Base-by-base conservation (phyloP, 176 grass and related monocot genomes). In the Musa beccarii region DNA sequence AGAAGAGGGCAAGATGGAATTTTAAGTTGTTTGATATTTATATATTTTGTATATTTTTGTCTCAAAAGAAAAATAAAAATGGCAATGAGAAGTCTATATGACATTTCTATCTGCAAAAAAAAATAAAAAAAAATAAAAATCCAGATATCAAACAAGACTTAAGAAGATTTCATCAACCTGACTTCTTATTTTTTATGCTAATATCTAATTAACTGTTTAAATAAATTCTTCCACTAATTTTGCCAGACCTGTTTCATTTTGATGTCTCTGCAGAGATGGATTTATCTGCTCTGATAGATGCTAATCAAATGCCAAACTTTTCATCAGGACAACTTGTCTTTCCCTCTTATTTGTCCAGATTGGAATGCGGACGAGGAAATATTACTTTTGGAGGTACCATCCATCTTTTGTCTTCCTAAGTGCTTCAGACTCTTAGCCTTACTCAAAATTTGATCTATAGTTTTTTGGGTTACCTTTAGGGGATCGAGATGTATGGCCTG, bases 301-400 rank as follows among this genome's bases (percentile, higher is more conserved):
- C 43, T 84, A 65, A 67, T 64, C 28, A 54, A 5, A 80, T 43
- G 15, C 1, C 68, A 25, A 28, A 50, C 77, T 86, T 25, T 83
- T 73, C 75, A 78, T 87, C 90, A 99, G 95, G 86, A 99, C 86
- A 99, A 94, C 77, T 81, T 99, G 43, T 91, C 95, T 68, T 99
- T 99, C 69, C 95, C 81, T 12, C 84, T 99, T 79, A 94, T 99
- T 75, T 94, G 90, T 80, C 76, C 90, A 55, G 95, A 99, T 81
- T 99, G 95, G 95, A 99, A 99, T 84, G 95, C 95, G 49, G 95
- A 99, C 17, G 90, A 99, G 68, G 95, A 99, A 85, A 99, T 99
- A 81, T 86, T 99, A 66, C 90, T 99, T 79, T 76, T 99, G 68
- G 95, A 99, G 95, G 95, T 99, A 87, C 12, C 65, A 49, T 51